These are phyloP conservation scores for Shiraia sp. DNA, from an alignment of 2,329 filamentous ascomycete species.

Conservation along the genomic window DNA sequence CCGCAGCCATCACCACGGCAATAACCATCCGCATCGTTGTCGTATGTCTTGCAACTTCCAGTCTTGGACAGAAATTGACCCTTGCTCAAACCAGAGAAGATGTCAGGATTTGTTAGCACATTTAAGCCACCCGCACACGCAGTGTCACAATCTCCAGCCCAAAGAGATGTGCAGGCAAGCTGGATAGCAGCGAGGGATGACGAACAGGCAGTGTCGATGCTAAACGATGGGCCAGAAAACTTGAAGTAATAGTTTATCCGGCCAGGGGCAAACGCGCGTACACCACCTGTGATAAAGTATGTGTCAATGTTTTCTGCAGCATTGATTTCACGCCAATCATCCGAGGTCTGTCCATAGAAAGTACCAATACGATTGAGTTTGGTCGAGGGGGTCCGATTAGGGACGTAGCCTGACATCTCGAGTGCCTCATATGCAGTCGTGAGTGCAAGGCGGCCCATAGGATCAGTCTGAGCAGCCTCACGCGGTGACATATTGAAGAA, in stretches of 20 bases:
- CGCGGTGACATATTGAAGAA: slow-evolving; percentile 89
- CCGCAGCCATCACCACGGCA: slow-evolving; percentile 78
- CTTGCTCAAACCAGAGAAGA: slow-evolving; percentile 74
- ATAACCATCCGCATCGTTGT: slow-evolving; percentile 80
- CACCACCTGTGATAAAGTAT: slow-evolving; percentile 67
- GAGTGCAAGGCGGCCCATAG: slow-evolving; percentile 76
- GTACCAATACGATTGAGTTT: slow-evolving; percentile 68
- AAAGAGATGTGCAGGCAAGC: slow-evolving; percentile 71
- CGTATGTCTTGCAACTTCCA: slow-evolving; percentile 78
- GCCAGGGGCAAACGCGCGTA: slow-evolving; percentile 64
- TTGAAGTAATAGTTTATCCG: slow-evolving; percentile 78
- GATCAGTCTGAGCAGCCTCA: slow-evolving; percentile 79
- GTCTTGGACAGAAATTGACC: slow-evolving; percentile 79
- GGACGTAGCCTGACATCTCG: slow-evolving; percentile 78
- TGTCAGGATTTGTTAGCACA: slow-evolving; percentile 79
- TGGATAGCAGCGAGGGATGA: slow-evolving; percentile 74
- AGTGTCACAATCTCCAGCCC: slow-evolving; percentile 77
- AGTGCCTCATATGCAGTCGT: slow-evolving; percentile 80
- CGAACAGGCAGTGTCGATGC: slow-evolving; percentile 78
- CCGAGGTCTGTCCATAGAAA: slow-evolving; percentile 75
- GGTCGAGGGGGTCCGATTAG: slow-evolving; percentile 71
- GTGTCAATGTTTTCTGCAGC: slow-evolving; percentile 72
- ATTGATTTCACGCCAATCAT: slow-evolving; percentile 79
- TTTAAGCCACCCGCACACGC: slow-evolving; percentile 79
- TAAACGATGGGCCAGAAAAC: slow-evolving; percentile 73